Conservation (phyloP, 768 basidiomycete genomes). For the Dioszegia aurantiaca region DNA sequence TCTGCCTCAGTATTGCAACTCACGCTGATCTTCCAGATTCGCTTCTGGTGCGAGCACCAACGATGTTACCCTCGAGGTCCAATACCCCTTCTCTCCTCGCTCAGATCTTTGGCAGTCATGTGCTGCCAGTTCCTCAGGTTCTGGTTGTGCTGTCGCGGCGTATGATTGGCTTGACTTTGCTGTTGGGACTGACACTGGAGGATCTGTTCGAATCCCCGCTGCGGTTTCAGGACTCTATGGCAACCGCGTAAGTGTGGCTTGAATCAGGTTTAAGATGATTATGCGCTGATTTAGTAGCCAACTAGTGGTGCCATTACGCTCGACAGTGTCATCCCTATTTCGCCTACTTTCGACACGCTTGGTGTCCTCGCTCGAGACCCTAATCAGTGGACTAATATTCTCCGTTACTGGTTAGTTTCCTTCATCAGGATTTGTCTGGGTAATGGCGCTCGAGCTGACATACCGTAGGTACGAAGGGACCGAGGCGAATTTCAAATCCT, state of each 20-base stretch:
- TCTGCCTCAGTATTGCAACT: background rate
- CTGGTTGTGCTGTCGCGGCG: constrained; percentile 38
- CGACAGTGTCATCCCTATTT: constrained; percentile 33
- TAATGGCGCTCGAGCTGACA: no score
- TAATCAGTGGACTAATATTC: constrained; percentile 12
- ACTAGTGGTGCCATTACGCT: constrained; percentile 30
- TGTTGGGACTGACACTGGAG: constrained; percentile 44
- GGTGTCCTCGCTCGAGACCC: constrained; percentile 38
- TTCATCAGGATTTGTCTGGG: no score
- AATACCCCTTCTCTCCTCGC: constrained; percentile 44
- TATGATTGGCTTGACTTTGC: constrained; percentile 49
- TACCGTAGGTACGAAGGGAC: constrained; percentile 36
- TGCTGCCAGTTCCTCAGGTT: constrained; percentile 37
- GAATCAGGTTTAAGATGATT: background rate
- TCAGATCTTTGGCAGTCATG: constrained; percentile 44
- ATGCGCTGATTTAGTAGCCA: constrained; percentile 19
- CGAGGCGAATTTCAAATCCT: constrained; percentile 26
- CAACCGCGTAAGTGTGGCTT: constrained; percentile 19
- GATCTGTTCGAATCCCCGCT: constrained; percentile 10
- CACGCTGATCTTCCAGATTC: background rate
- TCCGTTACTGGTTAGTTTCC: constrained; percentile 2
- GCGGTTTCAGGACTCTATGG: constrained; percentile 23
- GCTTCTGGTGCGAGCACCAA: constrained; percentile 13
- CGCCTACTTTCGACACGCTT: constrained; percentile 28
- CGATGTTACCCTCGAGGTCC: constrained; percentile 17